Evolutionary conservation across 2,329 filamentous ascomycete genomes (phyloP).

Genomic region (Cryphonectria carpinicola): DNA sequence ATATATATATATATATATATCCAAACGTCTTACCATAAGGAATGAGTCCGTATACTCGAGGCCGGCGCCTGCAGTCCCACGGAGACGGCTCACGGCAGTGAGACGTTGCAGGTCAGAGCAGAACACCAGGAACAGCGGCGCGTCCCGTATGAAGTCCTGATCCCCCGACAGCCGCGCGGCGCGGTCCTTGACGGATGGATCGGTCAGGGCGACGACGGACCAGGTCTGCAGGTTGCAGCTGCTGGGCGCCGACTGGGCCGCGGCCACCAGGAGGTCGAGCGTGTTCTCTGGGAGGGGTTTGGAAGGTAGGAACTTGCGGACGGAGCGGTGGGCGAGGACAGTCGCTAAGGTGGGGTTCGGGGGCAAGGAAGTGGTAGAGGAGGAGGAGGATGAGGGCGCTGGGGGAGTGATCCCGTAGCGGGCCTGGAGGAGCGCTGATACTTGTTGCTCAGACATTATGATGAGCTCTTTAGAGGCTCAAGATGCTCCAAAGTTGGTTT

Average conservation of each 20-base stretch:
- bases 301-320: conserved; percentile 36
- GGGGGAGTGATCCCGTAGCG: neutral
- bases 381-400: neutral
- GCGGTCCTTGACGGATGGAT: conserved; percentile 34
- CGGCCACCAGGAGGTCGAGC: conserved; percentile 38
- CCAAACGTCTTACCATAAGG: conserved; percentile 30
- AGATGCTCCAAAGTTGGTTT: too few species aligned
- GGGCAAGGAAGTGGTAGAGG: neutral
- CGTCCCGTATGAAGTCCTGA: conserved; percentile 39
- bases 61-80: conserved; percentile 31
- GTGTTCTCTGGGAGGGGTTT: conserved; percentile 31
- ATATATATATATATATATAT: neutral
- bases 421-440: conserved; percentile 5
- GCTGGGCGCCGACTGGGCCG: conserved; percentile 40
- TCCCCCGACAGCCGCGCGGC: conserved; percentile 36
- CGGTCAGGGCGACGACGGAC: conserved; percentile 38
- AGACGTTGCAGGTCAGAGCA: conserved; percentile 40
- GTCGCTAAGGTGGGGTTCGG: conserved; percentile 24
- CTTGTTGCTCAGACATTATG: conserved; percentile 24
- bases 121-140: conserved; percentile 40
- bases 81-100: conserved; percentile 32
- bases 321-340: conserved; percentile 38
- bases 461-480: neutral
- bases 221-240: conserved; percentile 42
- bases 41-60: conserved; percentile 40